Base-by-base conservation (phyloP, 176 grass and related monocot species). In the Oryza punctata region DNA sequence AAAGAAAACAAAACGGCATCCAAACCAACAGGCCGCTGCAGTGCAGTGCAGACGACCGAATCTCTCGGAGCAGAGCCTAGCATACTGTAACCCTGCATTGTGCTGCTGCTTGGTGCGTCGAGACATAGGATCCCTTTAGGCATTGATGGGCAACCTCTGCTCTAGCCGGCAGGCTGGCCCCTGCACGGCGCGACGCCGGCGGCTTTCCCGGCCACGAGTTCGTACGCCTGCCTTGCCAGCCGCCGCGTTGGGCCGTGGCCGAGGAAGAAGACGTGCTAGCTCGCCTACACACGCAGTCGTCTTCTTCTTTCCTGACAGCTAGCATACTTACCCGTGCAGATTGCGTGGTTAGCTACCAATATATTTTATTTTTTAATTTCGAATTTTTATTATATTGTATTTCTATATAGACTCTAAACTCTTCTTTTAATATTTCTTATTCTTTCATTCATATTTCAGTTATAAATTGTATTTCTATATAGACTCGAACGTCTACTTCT, bases 91-190 rank as follows among this genome's bases (percentile, higher is more conserved):
- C 10, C 43, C 45, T 50, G 14, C 47, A 50, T 15, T 15, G 47
- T 15, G 15, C 49, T 54, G 49, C 49, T 18, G 5, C 49, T 54
- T 54, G 49, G 16, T 54, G 15, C 50, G 50, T 57, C 52, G 52
- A 21, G 87, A 79, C 75, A 84, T 88, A 67, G 87, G 76, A 89
- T 75, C 81, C 76, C 76, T 89, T 89, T 73, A 83, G 59, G 74
- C 80, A 78, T 78, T 78, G 57, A 83, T 83, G 59, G 73, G 41
- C 32, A 3, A 3, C 6, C 35, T 37, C 35, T 37, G 35, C 10
- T 59, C n/a, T 8, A 8, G 23, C 63, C 15, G 21, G 69, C 54
- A 3, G 54, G 19, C 21, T 19, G 54, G 19, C 54, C 21, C 54
- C 54, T 60, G 54, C 54, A 60, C n/a, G 44, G 80, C 80, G 57